Evolutionary conservation across 2,329 filamentous ascomycete genomes (phyloP).

Genomic region (Canariomyces notabilis): DNA sequence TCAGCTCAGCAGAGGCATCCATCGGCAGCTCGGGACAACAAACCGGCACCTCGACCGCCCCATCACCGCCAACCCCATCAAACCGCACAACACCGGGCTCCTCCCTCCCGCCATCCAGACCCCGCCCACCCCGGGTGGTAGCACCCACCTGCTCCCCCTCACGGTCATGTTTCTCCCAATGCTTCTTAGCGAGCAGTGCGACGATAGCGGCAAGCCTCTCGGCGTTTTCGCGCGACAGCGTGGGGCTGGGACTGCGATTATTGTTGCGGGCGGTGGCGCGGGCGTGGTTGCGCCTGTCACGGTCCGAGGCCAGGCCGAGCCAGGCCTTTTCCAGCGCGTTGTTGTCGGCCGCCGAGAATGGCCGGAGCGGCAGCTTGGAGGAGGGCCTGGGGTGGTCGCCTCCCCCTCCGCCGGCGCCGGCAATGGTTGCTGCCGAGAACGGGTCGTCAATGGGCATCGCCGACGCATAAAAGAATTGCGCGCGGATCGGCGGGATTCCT

Average conservation of each 20-base stretch:
- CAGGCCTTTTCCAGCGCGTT: constrained; percentile 74
- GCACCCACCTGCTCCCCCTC: constrained; percentile 31
- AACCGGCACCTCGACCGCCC: constrained; percentile 27
- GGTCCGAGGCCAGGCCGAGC: constrained; percentile 52
- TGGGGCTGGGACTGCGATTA: constrained; percentile 31
- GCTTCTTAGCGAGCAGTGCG: constrained; percentile 39
- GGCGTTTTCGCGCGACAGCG: constrained; percentile 32
- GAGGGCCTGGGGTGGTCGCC: constrained; percentile 48
- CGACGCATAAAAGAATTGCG: constrained; percentile 84
- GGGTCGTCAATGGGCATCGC: constrained; percentile 82
- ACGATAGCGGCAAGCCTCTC: constrained; percentile 38
- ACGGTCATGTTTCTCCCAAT: constrained; percentile 43
- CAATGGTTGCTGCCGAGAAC: constrained; percentile 59
- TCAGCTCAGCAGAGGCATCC: constrained; percentile 45
- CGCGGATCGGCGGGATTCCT: constrained; percentile 54
- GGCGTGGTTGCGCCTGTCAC: constrained; percentile 45
- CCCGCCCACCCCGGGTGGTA: constrained; percentile 19
- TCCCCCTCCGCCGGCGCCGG: constrained; percentile 44
- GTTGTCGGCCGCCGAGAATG: constrained; percentile 76
- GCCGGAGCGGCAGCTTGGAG: constrained; percentile 60
- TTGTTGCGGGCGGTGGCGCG: constrained; percentile 32
- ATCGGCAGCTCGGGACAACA: constrained; percentile 47
- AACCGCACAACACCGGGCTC: background rate
- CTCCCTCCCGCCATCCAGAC: constrained; percentile 16
- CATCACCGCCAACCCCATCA: background rate